Evolutionary conservation across 129 eudicot species (phyloP).

Genomic region (Centrapalus pauciflorus): DNA sequence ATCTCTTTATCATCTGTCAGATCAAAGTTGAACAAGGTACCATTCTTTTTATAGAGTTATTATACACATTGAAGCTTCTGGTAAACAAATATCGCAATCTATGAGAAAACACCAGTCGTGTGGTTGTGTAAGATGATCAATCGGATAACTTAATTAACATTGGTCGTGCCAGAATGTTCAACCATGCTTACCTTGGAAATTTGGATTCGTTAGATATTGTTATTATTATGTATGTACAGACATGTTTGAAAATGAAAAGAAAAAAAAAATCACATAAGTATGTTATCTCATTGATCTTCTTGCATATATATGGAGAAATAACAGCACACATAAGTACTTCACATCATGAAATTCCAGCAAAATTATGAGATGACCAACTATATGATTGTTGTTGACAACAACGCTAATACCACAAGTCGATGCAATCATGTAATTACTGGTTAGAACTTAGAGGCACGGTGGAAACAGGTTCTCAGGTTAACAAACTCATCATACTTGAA

Average conservation of each 20-base stretch:
- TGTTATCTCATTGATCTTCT: not conserved
- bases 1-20: not conserved
- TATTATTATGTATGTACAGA: not conserved
- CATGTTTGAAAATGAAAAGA: not conserved
- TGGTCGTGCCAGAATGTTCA: not conserved
- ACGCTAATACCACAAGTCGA: not conserved
- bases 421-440: not conserved
- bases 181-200: not conserved
- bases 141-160: not conserved
- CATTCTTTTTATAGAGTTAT: not conserved
- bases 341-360: not conserved
- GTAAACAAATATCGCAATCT: constrained; percentile 1
- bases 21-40: not conserved
- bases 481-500: not conserved
- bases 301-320: not conserved
- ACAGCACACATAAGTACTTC: not conserved
- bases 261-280: not conserved
- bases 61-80: not conserved
- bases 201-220: not conserved
- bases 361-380: not conserved
- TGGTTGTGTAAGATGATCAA: not conserved
- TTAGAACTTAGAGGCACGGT: not conserved
- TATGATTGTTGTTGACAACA: not conserved
- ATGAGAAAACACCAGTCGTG: not conserved
- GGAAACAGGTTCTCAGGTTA: not conserved